Base-by-base conservation (phyloP, 176 grass and related monocot genomes). In the Bolboschoenus planiculmis region DNA sequence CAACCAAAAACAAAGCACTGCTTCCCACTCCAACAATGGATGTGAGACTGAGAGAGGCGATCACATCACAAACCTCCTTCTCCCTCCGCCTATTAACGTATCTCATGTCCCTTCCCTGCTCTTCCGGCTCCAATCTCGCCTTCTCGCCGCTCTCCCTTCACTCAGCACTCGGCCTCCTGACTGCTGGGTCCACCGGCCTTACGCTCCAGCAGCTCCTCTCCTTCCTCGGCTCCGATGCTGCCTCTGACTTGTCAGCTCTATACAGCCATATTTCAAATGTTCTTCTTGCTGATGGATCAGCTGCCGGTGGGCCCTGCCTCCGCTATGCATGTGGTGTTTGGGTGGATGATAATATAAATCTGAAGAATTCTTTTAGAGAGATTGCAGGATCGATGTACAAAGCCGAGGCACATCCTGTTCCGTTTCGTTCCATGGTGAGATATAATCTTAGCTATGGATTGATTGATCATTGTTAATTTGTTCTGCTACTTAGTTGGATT, bases 121-220 rank as follows among this genome's bases (percentile, higher is more conserved):
- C 51, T 18, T 6, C 65, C 31, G n/a, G 13, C 20, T 13, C 10
- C 21, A 97, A 97, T 79, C 18, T 76, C 20, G 91, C 75, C 30
- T 93, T 97, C 87, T 97, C 89, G 47, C 94, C 94, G 51, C 84
- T 97, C 18, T 92, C 94, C 58, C 63, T 97, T 71, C 91, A 97
- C 53, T 56, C 85, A 35, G 84, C 83, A 20, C 91, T 97, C 81
- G 78, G 85, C 81, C 87, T 97, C 54, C 35, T 93, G 18, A 82
- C 89, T 26, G 85, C 86, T 21, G 89, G 89, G 59, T 59, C 89
- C 0, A 89, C 75, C 7, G 89, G 89, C 11, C 63, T 61, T 39
- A 97, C 91, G 50, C 84, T 81, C 7, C 77, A 91, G 62, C 87
- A 93, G 30, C 54, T 93, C 30, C 64, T 82, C 51, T 85, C 87